phyloP scores from a whole-genome alignment of 2,329 filamentous ascomycete genomes.

The Aspergillus ibericus region DNA sequence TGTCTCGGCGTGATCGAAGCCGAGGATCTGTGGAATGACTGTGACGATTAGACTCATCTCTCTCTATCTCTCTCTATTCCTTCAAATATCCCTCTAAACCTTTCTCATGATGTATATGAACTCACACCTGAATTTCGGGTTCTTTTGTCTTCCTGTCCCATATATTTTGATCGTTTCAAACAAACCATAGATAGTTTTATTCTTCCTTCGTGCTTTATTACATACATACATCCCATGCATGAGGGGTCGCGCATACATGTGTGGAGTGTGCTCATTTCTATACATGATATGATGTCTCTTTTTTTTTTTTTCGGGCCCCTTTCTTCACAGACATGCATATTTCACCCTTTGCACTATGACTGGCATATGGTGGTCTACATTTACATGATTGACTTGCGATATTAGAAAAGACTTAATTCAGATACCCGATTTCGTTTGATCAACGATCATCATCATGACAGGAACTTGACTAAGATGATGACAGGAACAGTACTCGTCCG shows the following conservation, averaged over 20 bases:
- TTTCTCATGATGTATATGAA: constrained; percentile 18
- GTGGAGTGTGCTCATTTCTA: too few relatives aligned
- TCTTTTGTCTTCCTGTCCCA: background rate
- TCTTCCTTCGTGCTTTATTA: background rate
- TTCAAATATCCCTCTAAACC: background rate
- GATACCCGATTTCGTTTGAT: too few relatives aligned
- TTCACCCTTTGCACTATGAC: too few relatives aligned
- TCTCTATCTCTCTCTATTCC: background rate
- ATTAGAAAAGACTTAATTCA: background rate
- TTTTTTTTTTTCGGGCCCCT: background rate
- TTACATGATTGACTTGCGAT: background rate
- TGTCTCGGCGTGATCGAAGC: constrained; percentile 35
- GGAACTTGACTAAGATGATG: background rate
- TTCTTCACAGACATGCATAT: too few relatives aligned
- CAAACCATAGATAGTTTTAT: background rate
- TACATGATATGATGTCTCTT: too few relatives aligned
- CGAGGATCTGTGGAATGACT: constrained; percentile 30
- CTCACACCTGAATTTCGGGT: background rate
- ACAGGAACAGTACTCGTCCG: constrained; percentile 4
- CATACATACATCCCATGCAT: background rate
- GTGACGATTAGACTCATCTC: constrained; percentile 7
- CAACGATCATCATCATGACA: background rate
- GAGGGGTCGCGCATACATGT: background rate
- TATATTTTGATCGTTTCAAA: background rate
- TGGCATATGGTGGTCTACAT: too few relatives aligned